Conservation (phyloP, 1,284 basidiomycete genomes). For the Ustilago curta region DNA sequence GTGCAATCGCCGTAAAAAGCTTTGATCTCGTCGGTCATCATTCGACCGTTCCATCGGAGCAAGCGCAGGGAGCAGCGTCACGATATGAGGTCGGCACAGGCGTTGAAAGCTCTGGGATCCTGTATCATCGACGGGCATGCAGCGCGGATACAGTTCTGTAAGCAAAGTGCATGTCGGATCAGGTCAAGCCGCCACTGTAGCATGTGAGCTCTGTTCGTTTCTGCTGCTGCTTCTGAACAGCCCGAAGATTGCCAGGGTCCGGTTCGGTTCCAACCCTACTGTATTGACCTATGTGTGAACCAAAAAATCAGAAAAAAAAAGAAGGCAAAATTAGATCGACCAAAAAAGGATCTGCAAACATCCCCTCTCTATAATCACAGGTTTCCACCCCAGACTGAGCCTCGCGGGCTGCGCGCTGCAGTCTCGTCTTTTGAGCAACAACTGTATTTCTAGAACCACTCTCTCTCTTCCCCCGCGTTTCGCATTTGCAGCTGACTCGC, state of each 20-base stretch:
- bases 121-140: background rate
- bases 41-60: background rate
- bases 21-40: background rate
- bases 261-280: background rate
- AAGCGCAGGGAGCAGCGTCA: background rate
- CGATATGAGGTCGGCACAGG: background rate
- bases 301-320: background rate
- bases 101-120: background rate
- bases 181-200: no score
- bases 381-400: background rate
- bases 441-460: no score
- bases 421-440: background rate
- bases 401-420: no score
- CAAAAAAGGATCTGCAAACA: background rate
- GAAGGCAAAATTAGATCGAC: constrained; percentile 6
- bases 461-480: background rate
- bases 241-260: background rate
- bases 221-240: no score
- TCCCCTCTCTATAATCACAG: constrained; percentile 12
- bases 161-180: no score
- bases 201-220: no score
- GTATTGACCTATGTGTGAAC: no score
- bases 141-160: no score
- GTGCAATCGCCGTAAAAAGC: no score
- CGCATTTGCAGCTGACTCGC: background rate